Conservation (phyloP, 768 basidiomycete genomes). For the Termitomyces sp. region DNA sequence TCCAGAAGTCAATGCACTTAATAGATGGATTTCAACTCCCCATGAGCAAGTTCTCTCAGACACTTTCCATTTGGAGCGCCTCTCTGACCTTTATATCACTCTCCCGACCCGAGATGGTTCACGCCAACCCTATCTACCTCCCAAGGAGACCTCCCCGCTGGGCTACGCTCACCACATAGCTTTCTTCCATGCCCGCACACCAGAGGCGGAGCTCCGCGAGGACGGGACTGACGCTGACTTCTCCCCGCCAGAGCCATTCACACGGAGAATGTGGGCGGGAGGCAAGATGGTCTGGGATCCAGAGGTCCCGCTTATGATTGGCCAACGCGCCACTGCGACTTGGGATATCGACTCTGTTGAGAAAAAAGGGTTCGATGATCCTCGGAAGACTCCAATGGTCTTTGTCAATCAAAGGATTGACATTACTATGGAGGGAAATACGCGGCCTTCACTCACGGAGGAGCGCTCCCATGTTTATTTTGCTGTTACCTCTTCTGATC, state of each 20-base stretch:
- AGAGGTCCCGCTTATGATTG: slow-evolving; percentile 45
- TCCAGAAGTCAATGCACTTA: slow-evolving; percentile 26
- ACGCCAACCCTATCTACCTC: slow-evolving; percentile 36
- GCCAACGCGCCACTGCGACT: slow-evolving; percentile 44
- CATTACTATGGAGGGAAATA: slow-evolving; percentile 39
- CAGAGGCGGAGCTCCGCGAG: slow-evolving; percentile 51
- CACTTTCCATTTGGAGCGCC: slow-evolving; percentile 49
- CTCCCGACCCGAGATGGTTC: slow-evolving; percentile 71
- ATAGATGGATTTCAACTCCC: slow-evolving; percentile 51
- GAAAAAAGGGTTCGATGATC: slow-evolving; percentile 60
- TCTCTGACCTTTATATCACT: slow-evolving; percentile 64
- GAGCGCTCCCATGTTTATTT: slow-evolving; percentile 71
- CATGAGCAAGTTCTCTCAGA: slow-evolving; percentile 46
- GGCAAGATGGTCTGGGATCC: slow-evolving; percentile 64
- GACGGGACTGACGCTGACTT: slow-evolving; percentile 75
- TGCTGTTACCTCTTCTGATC: slow-evolving; percentile 20
- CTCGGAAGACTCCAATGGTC: slow-evolving; percentile 59
- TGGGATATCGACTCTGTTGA: slow-evolving; percentile 48
- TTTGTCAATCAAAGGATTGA: slow-evolving; percentile 69
- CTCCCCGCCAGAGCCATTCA: slow-evolving; percentile 70
- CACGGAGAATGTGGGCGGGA: slow-evolving; percentile 80
- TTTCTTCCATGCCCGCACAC: slow-evolving; percentile 68
- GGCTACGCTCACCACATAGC: slow-evolving; percentile 67
- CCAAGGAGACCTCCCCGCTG: slow-evolving; percentile 38
- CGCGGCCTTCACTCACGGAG: slow-evolving; percentile 50